phyloP scores from a whole-genome alignment of 2,329 filamentous ascomycete species.

The Botrytis deweyae region DNA sequence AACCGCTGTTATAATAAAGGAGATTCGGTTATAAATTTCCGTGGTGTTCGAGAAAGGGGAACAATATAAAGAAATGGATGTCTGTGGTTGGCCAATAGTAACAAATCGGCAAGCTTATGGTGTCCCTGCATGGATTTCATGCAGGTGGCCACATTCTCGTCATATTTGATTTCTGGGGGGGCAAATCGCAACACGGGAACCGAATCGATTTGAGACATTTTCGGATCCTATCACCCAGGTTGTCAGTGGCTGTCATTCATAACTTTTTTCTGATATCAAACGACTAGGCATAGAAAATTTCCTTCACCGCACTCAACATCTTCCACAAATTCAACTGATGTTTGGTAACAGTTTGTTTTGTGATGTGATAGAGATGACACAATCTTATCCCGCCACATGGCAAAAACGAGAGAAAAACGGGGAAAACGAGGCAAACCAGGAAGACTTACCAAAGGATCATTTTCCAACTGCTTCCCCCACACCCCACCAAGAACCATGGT shows the following conservation, averaged over 20 bases:
- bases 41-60: not conserved
- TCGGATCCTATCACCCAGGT: constrained; percentile 15
- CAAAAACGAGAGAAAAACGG: not conserved
- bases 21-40: not conserved
- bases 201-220: constrained; percentile 10
- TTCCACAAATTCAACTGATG: not conserved
- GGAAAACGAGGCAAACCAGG: not conserved
- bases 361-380: not conserved
- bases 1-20: not conserved
- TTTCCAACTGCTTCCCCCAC: not conserved
- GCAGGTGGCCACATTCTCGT: constrained; percentile 11
- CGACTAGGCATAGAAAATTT: not conserved
- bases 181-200: not conserved
- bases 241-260: constrained; percentile 21
- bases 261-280: constrained; percentile 10
- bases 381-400: not conserved
- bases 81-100: constrained; percentile 12
- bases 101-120: constrained; percentile 11
- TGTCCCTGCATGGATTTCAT: constrained; percentile 20
- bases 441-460: constrained; percentile 2
- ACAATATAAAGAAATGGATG: not conserved
- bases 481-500: constrained; percentile 6
- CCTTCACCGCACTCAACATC: not conserved
- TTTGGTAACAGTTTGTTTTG: not conserved
- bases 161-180: not conserved